These are phyloP conservation scores for Nakazawaea siamensis DNA, from an alignment of 805 yeast genomes.

Conservation along the genomic window DNA sequence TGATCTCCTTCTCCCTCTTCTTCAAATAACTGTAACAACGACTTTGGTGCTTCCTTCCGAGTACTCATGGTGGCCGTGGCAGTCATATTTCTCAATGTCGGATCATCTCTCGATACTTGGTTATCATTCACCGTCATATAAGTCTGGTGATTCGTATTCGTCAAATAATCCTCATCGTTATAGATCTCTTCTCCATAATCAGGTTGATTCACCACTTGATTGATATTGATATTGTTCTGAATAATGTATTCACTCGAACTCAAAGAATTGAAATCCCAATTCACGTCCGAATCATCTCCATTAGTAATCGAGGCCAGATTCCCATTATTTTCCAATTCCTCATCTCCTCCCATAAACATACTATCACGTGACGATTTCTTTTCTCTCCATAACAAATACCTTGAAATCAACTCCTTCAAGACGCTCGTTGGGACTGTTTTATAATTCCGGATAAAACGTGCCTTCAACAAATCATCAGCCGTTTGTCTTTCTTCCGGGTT, in stretches of 20 bases:
- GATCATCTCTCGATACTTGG: constrained; percentile 6
- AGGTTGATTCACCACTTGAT: constrained; percentile 6
- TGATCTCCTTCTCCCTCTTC: constrained; percentile 29
- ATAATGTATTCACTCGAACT: constrained; percentile 66
- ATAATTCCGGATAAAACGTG: constrained; percentile 62
- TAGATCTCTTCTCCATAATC: constrained; percentile 12
- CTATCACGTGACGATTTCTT: constrained; percentile 48
- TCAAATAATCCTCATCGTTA: constrained; percentile 8
- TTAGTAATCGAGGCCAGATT: constrained; percentile 18
- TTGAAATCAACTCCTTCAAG: constrained; percentile 66
- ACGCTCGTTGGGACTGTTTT: constrained; percentile 50
- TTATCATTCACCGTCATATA: constrained; percentile 10
- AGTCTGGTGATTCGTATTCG: constrained; percentile 7
- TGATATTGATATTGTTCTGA: constrained; percentile 53
- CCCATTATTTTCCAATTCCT: constrained; percentile 20
- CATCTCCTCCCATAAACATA: constrained; percentile 32
- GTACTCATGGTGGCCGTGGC: constrained; percentile 10
- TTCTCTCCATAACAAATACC: constrained; percentile 73
- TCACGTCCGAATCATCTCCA: constrained; percentile 34
- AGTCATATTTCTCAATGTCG: constrained; percentile 6
- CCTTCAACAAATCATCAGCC: constrained; percentile 76
- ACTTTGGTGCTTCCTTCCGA: constrained; percentile 57
- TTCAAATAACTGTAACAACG: constrained; percentile 64
- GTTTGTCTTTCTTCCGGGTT: constrained; percentile 80
- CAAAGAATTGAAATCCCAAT: constrained; percentile 88